Conservation (phyloP, 2,329 filamentous ascomycete species). For the Cadophora malorum region DNA sequence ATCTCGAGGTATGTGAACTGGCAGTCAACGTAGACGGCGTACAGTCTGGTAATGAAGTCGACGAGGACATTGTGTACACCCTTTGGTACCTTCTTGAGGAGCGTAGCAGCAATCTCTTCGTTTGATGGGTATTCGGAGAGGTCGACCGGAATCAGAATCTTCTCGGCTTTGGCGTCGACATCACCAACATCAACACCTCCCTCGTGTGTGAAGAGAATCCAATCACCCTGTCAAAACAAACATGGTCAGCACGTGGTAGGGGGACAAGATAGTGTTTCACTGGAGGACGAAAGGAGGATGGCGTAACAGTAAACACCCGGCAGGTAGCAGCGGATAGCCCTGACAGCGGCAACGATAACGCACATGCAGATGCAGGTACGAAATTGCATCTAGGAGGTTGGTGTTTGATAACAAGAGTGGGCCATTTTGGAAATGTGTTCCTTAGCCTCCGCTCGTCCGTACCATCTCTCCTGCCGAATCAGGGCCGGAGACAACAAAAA, state of each 20-base stretch:
- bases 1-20: slow-evolving; percentile 99
- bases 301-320: slow-evolving; percentile 25
- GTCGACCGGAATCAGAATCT: slow-evolving; percentile 96
- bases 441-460: slow-evolving; percentile 45
- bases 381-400: slow-evolving; percentile 31
- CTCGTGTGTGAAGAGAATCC: slow-evolving; percentile 99
- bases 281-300: slow-evolving; percentile 28
- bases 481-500: slow-evolving; percentile 36
- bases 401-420: slow-evolving; percentile 35
- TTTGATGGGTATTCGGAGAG: slow-evolving; percentile 95
- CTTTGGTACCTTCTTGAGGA: slow-evolving; percentile 92
- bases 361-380: slow-evolving; percentile 36
- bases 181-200: slow-evolving; percentile 99
- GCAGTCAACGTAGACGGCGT: slow-evolving; percentile 99
- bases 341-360: slow-evolving; percentile 30
- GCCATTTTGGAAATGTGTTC: slow-evolving; percentile 31
- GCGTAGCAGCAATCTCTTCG: slow-evolving; percentile 82
- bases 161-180: slow-evolving; percentile 98
- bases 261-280: slow-evolving; percentile 20
- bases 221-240: slow-evolving; percentile 76
- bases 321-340: slow-evolving; percentile 11
- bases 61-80: slow-evolving; percentile 98
- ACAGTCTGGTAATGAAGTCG: slow-evolving; percentile 98
- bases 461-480: slow-evolving; percentile 32
- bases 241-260: slow-evolving; percentile 37